Evolutionary conservation across 495 filamentous ascomycete genomes (phyloP), one percentile per base, ranked within the genome.

Genomic region (Penicillium soppii): DNA sequence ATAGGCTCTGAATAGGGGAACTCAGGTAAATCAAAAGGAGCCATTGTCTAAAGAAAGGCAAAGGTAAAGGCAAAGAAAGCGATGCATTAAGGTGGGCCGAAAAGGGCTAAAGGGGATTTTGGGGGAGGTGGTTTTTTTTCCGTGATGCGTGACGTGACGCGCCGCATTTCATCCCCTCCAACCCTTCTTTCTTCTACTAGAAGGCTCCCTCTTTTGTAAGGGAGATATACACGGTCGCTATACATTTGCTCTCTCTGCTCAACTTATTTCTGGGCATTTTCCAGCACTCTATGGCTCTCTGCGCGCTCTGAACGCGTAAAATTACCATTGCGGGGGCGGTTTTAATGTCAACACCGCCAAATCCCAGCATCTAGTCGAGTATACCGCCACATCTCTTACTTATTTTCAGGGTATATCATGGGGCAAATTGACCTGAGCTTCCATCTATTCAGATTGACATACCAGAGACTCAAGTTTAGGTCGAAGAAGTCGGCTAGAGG

Each of bases 1-100:
- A 71, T 66, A 27, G 74, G 74, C 45, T 77, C 71, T 50, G 74
- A 77, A 57, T 65, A 65, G 23, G 68, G 69, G 39, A 68, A 64
- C 30, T 72, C 66, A 45, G 69, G 66, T 32, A 72, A 64, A 64
- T 63, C 66, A 62, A 58, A 62, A 52, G 51, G 41, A 58, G 62
- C 59, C 72, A 75, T 75, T 66, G 61, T 72, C 61, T 45, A 41
- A 48, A 46, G 15, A 38, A 33, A 52, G 23, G n/a, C 17, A 54
- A 16, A 15, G 4, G 27, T n/a, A n/a, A n/a, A 47, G 5, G 25
- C 21, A 19, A 32, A n/a, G 26, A 23, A 40, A 49, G 5, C 33
- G 33, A 55, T 33, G 50, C 58, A 62, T 63, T 43, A 30, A 32
- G 13, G 44, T 43, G 40, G 47, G 35, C 53, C 60, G 58, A 55